phyloP scores from a whole-genome alignment of 345 rosid species.

The Draba incana region DNA sequence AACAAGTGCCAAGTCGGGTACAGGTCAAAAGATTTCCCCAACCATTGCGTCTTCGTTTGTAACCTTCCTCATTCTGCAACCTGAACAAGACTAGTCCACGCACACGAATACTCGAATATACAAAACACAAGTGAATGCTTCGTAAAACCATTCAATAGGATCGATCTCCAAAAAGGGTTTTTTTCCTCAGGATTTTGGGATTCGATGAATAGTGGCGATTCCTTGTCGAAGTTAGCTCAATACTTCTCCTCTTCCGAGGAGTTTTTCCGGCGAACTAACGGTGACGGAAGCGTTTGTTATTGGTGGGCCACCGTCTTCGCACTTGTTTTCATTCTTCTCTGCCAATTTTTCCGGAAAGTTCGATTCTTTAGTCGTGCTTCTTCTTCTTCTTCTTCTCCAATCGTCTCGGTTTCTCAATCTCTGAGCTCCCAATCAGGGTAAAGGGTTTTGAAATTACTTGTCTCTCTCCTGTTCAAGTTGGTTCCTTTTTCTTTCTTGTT shows the following conservation, averaged over 20 bases:
- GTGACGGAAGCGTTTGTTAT: constrained; percentile 28
- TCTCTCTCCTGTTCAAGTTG: not conserved
- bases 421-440: constrained; percentile 39
- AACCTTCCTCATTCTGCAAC: constrained; percentile 19
- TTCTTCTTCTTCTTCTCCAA: constrained; percentile 25
- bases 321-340: constrained; percentile 32
- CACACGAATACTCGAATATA: constrained; percentile 21
- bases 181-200: constrained; percentile 11
- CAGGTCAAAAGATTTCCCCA: constrained; percentile 9
- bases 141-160: constrained; percentile 2
- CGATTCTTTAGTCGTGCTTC: constrained; percentile 24
- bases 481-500: not conserved
- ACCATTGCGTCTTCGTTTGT: not conserved
- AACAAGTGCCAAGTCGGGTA: not conserved
- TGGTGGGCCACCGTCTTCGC: constrained; percentile 37
- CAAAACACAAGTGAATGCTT: not conserved
- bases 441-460: not conserved
- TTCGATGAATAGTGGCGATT: constrained; percentile 35
- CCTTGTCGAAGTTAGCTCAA: constrained; percentile 23
- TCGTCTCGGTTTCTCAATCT: constrained; percentile 28
- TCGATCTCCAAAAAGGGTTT: not conserved
- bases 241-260: constrained; percentile 32
- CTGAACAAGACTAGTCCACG: constrained; percentile 31
- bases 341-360: constrained; percentile 25
- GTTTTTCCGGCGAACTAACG: constrained; percentile 30